A percentile compares a stretch with the other conserved stretches of the same genome.
phyloP scores from a whole-genome alignment of 352 stramenopile species.

The Globisporangium canariense region DNA sequence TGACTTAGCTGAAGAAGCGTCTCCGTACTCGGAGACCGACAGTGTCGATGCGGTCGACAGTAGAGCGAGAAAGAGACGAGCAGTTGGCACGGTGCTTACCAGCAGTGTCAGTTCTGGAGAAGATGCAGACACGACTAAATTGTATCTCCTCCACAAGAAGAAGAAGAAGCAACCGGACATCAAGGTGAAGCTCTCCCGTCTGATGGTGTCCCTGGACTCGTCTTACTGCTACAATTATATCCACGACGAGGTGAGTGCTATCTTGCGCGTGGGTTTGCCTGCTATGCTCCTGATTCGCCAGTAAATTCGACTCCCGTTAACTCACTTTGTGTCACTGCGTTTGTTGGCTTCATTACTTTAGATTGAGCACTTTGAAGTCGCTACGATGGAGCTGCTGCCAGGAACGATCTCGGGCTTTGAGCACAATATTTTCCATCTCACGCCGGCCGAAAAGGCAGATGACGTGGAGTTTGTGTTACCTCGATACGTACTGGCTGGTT shows the following conservation, averaged over 20 bases:
- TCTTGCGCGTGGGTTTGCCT: not conserved
- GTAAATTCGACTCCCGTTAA: not conserved
- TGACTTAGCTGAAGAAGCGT: not conserved
- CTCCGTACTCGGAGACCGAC: not conserved
- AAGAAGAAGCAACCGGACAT: not conserved
- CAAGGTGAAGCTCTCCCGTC: not conserved
- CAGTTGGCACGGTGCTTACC: not conserved
- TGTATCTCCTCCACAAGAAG: not conserved
- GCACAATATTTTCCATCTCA: not conserved
- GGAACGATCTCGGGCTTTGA: slow-evolving; percentile 1
- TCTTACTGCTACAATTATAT: slow-evolving; percentile 1
- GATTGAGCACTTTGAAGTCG: not conserved
- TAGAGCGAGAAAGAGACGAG: not conserved
- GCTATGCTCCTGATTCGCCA: not conserved
- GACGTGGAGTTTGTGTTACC: slow-evolving; percentile 5
- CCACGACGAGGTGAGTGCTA: not conserved
- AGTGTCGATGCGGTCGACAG: not conserved
- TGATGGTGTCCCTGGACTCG: not conserved
- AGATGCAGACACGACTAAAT: not conserved
- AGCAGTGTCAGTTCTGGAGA: not conserved
- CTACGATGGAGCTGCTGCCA: not conserved
- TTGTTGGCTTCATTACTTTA: not conserved
- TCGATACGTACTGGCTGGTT: slow-evolving; percentile 1
- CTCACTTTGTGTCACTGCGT: not conserved
- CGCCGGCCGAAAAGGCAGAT: not conserved